phyloP scores from a whole-genome alignment of 768 basidiomycete genomes.

The Leccinum longicurvipes region DNA sequence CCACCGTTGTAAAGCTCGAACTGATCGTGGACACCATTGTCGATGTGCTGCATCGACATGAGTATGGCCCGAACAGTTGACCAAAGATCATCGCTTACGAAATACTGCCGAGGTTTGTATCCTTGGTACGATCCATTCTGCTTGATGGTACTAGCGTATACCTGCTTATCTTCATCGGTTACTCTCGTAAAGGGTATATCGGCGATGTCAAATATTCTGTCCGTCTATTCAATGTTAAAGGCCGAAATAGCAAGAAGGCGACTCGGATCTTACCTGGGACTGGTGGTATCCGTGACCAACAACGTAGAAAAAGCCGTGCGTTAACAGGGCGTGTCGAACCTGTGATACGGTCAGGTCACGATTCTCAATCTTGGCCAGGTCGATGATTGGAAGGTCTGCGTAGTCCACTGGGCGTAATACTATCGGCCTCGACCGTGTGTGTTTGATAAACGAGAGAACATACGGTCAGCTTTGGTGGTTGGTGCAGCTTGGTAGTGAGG shows the following conservation, averaged over 20 bases:
- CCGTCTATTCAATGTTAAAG: slow-evolving; percentile 37
- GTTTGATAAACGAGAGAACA: slow-evolving; percentile 13
- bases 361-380: slow-evolving; percentile 41
- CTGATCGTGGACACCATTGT: slow-evolving; percentile 60
- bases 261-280: slow-evolving; percentile 28
- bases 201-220: slow-evolving; percentile 48
- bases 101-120: slow-evolving; percentile 50
- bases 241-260: slow-evolving; percentile 13
- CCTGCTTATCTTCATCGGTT: slow-evolving; percentile 40
- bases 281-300: slow-evolving; percentile 38
- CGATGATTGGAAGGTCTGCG: slow-evolving; percentile 52
- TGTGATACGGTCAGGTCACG: slow-evolving; percentile 37
- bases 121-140: slow-evolving; percentile 48
- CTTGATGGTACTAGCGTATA: slow-evolving; percentile 39
- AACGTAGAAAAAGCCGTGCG: too few relatives aligned
- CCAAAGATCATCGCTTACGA: slow-evolving; percentile 32
- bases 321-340: slow-evolving; percentile 45
- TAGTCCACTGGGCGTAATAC: slow-evolving; percentile 41
- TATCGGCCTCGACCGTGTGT: neutral
- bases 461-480: slow-evolving; percentile 34
- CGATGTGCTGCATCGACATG: slow-evolving; percentile 45
- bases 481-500: slow-evolving; percentile 39
- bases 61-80: neutral
- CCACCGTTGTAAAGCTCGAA: slow-evolving; percentile 64
- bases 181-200: slow-evolving; percentile 44